A percentile compares a stretch with the other conserved stretches of the same genome.
Evolutionary conservation across 306 rosid genomes (phyloP).

Genomic region (Hylodesmum podocarpum): DNA sequence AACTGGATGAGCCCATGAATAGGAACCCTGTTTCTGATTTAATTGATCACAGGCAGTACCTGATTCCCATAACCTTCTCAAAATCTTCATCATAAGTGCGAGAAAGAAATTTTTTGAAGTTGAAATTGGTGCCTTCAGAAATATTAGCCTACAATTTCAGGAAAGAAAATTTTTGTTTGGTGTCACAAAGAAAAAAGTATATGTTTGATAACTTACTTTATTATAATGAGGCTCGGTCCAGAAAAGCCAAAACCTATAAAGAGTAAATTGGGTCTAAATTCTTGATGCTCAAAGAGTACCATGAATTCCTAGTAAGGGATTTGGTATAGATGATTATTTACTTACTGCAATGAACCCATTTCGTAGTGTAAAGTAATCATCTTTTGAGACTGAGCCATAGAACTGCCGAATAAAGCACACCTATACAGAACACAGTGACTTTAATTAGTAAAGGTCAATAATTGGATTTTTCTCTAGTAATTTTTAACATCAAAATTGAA

Average conservation of each 20-base stretch:
- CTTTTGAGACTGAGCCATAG: slow-evolving; percentile 54
- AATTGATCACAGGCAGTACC: slow-evolving; percentile 26
- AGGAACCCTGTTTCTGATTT: neutral
- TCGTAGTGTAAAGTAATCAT: slow-evolving; percentile 65
- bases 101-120: slow-evolving; percentile 58
- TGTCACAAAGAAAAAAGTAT: neutral
- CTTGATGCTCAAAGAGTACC: neutral
- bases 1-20: neutral
- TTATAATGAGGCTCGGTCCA: neutral
- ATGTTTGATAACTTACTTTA: neutral
- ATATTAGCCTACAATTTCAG: slow-evolving; percentile 52
- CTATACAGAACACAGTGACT: slow-evolving; percentile 21
- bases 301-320: neutral
- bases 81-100: slow-evolving; percentile 68
- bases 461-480: neutral
- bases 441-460: neutral
- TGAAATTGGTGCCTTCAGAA: slow-evolving; percentile 47
- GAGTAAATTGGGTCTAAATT: neutral
- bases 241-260: neutral
- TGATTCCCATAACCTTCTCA: slow-evolving; percentile 59
- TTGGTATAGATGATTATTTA: slow-evolving; percentile 1
- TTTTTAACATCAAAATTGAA: neutral
- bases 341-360: slow-evolving; percentile 68
- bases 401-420: slow-evolving; percentile 61
- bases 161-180: neutral